Evolutionary conservation across 306 rosid genomes (phyloP).

Genomic region (Carpinus fangiana): DNA sequence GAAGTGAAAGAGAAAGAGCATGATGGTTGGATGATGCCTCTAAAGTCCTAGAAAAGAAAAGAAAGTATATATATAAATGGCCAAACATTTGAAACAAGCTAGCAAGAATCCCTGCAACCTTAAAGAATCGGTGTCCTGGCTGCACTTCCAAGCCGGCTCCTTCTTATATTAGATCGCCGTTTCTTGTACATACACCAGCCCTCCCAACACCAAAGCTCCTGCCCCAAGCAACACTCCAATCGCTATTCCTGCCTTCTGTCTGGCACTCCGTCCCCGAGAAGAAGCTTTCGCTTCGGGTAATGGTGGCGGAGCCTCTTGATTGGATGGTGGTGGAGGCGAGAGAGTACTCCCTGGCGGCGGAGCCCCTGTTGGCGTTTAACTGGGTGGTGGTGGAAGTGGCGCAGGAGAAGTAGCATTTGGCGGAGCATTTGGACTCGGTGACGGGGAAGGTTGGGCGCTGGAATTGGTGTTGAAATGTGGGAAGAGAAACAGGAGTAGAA

Average conservation of each 20-base stretch:
- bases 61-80: too few species aligned
- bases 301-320: neutral
- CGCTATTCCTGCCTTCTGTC: constrained; percentile 45
- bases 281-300: neutral
- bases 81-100: neutral
- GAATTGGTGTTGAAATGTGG: neutral
- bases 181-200: constrained; percentile 37
- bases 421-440: neutral
- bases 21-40: neutral
- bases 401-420: too few species aligned
- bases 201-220: constrained; percentile 28
- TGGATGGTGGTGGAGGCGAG: neutral
- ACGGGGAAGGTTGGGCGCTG: neutral
- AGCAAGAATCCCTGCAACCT: neutral
- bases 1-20: neutral
- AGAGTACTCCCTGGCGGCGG: too few species aligned
- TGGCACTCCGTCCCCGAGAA: constrained; percentile 36
- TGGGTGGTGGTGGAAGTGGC: too few species aligned
- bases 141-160: neutral
- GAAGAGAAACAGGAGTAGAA: neutral
- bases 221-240: constrained; percentile 38
- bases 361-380: too few species aligned
- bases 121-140: constrained; percentile 32
- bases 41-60: too few species aligned
- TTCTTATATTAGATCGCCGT: constrained; percentile 11